phyloP scores from a whole-genome alignment of 1,284 basidiomycete genomes.

The Cystobasidium slooffiae region DNA sequence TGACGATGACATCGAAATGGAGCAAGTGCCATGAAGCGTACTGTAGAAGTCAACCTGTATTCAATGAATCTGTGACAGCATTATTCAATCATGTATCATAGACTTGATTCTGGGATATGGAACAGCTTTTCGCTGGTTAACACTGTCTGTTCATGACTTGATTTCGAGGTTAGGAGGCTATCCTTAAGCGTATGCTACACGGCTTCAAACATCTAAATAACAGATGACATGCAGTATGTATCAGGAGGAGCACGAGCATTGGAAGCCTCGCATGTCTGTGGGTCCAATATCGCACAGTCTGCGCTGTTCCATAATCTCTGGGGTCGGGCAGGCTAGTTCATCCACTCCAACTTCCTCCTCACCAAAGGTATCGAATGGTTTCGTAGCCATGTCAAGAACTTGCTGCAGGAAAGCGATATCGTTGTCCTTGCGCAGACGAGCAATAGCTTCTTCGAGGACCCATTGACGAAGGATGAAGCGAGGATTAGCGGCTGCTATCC shows the following conservation, averaged over 20 bases:
- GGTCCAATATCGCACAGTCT: slow-evolving; percentile 78
- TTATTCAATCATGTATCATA: not conserved
- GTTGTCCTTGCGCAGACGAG: slow-evolving; percentile 66
- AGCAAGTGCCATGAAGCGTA: slow-evolving; percentile 15
- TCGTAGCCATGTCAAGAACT: slow-evolving; percentile 79
- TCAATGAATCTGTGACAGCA: not conserved
- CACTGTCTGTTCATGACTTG: too few relatives aligned
- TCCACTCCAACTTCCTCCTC: slow-evolving; percentile 58
- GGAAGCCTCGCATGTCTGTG: slow-evolving; percentile 78
- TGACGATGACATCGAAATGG: slow-evolving; percentile 45
- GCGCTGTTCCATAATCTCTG: slow-evolving; percentile 72
- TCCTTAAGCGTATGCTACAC: too few relatives aligned
- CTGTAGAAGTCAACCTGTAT: not conserved
- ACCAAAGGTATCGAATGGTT: slow-evolving; percentile 79
- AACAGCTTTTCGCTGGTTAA: too few relatives aligned
- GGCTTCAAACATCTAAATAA: too few relatives aligned
- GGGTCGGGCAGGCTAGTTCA: slow-evolving; percentile 59
- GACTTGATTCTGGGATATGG: too few relatives aligned
- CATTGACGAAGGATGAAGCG: slow-evolving; percentile 89
- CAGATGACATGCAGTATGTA: not conserved
- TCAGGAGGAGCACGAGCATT: slow-evolving; percentile 72
- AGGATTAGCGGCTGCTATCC: slow-evolving; percentile 71
- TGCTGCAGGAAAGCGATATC: slow-evolving; percentile 71
- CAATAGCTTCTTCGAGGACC: slow-evolving; percentile 87
- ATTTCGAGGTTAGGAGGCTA: too few relatives aligned